Evolutionary conservation across 495 filamentous ascomycete species (phyloP).

Genomic region (Clavariopsis aquatica): DNA sequence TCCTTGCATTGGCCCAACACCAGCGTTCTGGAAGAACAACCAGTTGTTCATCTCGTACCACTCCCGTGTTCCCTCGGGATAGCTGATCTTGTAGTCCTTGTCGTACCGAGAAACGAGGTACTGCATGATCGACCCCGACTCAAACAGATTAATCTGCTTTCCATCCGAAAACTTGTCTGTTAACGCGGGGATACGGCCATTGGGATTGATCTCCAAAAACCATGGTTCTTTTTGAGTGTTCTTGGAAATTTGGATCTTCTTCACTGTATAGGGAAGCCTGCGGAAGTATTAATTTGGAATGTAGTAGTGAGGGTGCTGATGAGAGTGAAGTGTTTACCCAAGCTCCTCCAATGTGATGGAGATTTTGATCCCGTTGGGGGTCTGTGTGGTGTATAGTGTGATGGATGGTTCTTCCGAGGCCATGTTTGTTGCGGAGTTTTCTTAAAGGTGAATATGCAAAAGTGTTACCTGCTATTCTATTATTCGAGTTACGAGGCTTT

Average conservation of each 20-base stretch:
- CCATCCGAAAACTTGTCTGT: constrained; percentile 73
- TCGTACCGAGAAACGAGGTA: constrained; percentile 84
- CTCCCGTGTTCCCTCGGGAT: constrained; percentile 71
- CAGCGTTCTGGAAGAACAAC: constrained; percentile 67
- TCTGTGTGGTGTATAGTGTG: constrained; percentile 54
- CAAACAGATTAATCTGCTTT: constrained; percentile 73
- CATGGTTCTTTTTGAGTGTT: constrained; percentile 79
- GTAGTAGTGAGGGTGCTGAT: neutral
- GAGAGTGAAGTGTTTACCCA: constrained; percentile 53
- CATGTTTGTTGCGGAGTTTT: constrained; percentile 31
- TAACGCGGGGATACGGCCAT: constrained; percentile 91
- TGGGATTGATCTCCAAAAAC: constrained; percentile 92
- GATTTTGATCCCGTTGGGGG: constrained; percentile 78
- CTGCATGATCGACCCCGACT: constrained; percentile 82
- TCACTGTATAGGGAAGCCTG: constrained; percentile 56
- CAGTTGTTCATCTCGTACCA: constrained; percentile 79
- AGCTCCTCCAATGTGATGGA: constrained; percentile 90
- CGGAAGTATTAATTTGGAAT: constrained; percentile 3
- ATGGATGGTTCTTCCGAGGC: constrained; percentile 41
- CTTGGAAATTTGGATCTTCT: constrained; percentile 68
- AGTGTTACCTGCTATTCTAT: neutral
- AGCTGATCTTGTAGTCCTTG: constrained; percentile 79
- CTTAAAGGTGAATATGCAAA: neutral
- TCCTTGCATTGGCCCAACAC: constrained; percentile 84
- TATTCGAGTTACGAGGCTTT: neutral